Percentiles rank a stretch among this genome's conserved stretches.
Evolutionary conservation across 2,329 filamentous ascomycete species (phyloP).

Genomic region (Colletotrichum orbiculare): DNA sequence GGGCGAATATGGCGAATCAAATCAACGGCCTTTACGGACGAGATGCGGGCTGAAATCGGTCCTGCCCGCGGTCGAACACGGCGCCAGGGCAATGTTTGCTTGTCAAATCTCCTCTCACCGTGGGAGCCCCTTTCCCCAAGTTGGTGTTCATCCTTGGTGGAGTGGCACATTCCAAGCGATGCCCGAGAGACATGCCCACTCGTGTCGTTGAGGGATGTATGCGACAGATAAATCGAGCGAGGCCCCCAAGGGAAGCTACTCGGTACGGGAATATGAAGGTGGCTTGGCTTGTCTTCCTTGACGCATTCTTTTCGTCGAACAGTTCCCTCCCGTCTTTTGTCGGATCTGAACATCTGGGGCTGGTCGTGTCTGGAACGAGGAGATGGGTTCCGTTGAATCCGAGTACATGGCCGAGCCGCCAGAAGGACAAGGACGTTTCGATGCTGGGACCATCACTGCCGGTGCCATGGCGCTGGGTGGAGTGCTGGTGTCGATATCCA

Average conservation of each 20-base stretch:
- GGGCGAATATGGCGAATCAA: background rate
- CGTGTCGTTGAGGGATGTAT: background rate
- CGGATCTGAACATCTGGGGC: background rate
- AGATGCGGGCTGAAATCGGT: no score
- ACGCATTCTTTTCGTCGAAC: background rate
- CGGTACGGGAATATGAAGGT: background rate
- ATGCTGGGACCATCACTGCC: constrained; percentile 16
- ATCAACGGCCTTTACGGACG: background rate
- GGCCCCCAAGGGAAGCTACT: background rate
- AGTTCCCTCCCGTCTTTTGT: background rate
- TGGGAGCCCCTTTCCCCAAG: background rate
- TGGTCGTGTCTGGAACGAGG: background rate
- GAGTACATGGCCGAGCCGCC: constrained; percentile 31
- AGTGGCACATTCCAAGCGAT: constrained; percentile 1
- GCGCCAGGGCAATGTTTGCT: constrained; percentile 2
- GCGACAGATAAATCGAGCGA: background rate
- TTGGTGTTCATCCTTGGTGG: background rate
- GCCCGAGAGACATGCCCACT: background rate
- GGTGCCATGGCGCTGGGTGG: constrained; percentile 12
- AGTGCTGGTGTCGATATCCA: constrained; percentile 10
- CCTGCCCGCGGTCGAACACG: background rate
- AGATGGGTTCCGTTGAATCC: constrained; percentile 15
- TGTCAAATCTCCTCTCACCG: background rate
- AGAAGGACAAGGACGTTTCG: constrained; percentile 22
- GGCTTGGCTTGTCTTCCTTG: background rate